Percentiles rank a stretch among this genome's conserved stretches.
phyloP scores from a whole-genome alignment of 2,329 filamentous ascomycete genomes.

The Calycina marina region DNA sequence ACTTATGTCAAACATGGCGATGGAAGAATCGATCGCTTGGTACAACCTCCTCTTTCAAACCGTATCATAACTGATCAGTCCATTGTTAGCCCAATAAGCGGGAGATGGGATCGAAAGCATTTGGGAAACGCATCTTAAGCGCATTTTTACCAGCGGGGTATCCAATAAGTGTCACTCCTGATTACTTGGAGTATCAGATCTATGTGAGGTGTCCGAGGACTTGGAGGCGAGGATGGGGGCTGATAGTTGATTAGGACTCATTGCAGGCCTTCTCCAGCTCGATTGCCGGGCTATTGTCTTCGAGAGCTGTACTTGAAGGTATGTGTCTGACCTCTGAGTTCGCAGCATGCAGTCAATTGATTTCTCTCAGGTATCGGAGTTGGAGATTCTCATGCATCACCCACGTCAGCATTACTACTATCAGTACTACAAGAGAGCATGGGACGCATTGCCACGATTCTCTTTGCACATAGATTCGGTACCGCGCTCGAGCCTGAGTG shows the following conservation, averaged over 20 bases:
- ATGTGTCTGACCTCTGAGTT: constrained; percentile 1
- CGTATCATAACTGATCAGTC: too few relatives aligned
- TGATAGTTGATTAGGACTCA: constrained; percentile 31
- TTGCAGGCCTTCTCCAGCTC: constrained; percentile 51
- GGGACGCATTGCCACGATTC: constrained; percentile 51
- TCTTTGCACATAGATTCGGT: constrained; percentile 54
- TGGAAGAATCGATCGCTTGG: too few relatives aligned
- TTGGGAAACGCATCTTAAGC: constrained; percentile 37
- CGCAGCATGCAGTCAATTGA: too few relatives aligned
- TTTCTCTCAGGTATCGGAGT: constrained; percentile 42
- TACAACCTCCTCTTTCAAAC: too few relatives aligned
- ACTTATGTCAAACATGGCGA: constrained; percentile 15
- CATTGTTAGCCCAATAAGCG: too few relatives aligned
- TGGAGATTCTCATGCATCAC: constrained; percentile 48
- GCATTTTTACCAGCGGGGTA: constrained; percentile 56
- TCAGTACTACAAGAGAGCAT: constrained; percentile 51
- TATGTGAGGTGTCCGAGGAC: constrained; percentile 33
- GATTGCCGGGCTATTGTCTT: constrained; percentile 48
- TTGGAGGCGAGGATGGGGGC: not conserved
- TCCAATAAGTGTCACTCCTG: constrained; percentile 54
- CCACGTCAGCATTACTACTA: constrained; percentile 50
- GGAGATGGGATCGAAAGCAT: too few relatives aligned
- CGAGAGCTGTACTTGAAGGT: constrained; percentile 53
- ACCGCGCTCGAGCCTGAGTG: constrained; percentile 56
- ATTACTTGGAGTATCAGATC: constrained; percentile 58